Percentiles rank a stretch among this genome's conserved stretches.
Conservation (phyloP, 1,284 basidiomycete genomes). For the Coriolopsis trogii region DNA sequence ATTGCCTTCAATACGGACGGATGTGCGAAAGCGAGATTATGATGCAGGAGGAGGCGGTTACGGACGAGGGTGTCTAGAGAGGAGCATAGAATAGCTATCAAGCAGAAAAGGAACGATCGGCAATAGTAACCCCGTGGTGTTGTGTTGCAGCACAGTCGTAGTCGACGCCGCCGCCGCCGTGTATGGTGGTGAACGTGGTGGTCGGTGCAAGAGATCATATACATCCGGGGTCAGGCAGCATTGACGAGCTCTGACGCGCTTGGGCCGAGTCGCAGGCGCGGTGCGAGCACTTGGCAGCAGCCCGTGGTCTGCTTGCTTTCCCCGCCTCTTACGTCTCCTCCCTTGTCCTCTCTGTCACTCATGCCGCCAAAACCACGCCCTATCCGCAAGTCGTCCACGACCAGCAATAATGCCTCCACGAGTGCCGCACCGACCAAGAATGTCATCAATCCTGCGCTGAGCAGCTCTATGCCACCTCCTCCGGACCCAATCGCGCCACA, state of each 20-base stretch:
- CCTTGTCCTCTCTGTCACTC: background rate
- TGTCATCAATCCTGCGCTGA: slow-evolving; percentile 23
- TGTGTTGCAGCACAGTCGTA: background rate
- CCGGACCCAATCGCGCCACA: slow-evolving; percentile 48
- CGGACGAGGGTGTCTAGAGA: slow-evolving; percentile 2
- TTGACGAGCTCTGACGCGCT: slow-evolving; percentile 15
- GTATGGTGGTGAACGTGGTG: slow-evolving; percentile 8
- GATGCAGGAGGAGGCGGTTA: background rate
- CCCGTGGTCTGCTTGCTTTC: background rate
- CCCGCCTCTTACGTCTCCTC: background rate
- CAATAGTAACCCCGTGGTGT: background rate
- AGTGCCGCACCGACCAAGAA: slow-evolving; percentile 25
- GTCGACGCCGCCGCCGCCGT: slow-evolving; percentile 11
- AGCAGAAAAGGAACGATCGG: background rate
- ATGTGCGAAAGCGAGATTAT: background rate
- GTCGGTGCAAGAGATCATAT: slow-evolving; percentile 12
- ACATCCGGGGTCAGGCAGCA: no score
- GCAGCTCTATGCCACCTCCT: slow-evolving; percentile 61
- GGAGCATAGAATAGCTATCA: slow-evolving; percentile 11
- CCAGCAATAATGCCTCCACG: slow-evolving; percentile 24
- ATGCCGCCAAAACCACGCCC: slow-evolving; percentile 36
- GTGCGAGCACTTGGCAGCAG: background rate
- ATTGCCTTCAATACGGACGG: background rate
- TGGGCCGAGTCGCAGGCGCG: slow-evolving; percentile 3
- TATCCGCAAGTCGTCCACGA: slow-evolving; percentile 26